phyloP scores from a whole-genome alignment of 306 rosid genomes.

The Alnus rubra region DNA sequence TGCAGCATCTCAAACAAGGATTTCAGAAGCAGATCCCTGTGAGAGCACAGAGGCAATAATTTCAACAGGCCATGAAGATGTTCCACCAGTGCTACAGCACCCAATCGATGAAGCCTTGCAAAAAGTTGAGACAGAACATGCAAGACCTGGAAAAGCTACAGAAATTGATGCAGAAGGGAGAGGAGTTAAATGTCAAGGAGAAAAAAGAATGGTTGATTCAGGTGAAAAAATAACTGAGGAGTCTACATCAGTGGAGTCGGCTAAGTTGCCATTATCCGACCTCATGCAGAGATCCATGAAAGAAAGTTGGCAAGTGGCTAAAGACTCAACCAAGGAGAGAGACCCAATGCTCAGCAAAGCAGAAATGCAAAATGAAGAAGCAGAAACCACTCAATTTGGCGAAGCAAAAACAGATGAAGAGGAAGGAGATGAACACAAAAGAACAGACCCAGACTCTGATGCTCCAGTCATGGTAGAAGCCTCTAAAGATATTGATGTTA shows the following conservation, averaged over 20 bases:
- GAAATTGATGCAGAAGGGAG: slow-evolving; percentile 17
- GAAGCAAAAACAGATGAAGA: slow-evolving; percentile 29
- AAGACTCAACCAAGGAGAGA: slow-evolving; percentile 19
- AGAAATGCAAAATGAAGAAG: slow-evolving; percentile 26
- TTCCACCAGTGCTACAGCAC: slow-evolving; percentile 5
- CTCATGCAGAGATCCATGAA: slow-evolving; percentile 18
- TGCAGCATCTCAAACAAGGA: slow-evolving; percentile 20
- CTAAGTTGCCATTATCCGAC: slow-evolving; percentile 10
- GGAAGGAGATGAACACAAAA: slow-evolving; percentile 22
- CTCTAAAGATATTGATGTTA: slow-evolving; percentile 39
- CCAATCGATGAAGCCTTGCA: slow-evolving; percentile 20
- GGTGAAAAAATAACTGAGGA: slow-evolving; percentile 18
- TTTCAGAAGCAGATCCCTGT: slow-evolving; percentile 1
- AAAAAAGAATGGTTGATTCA: slow-evolving; percentile 6
- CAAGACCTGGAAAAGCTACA: slow-evolving; percentile 14
- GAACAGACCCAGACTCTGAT: slow-evolving; percentile 25
- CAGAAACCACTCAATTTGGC: slow-evolving; percentile 18
- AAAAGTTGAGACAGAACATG: background rate
- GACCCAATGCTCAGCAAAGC: slow-evolving; percentile 20
- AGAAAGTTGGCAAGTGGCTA: slow-evolving; percentile 8
- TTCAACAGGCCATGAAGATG: slow-evolving; percentile 9
- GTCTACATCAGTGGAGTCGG: slow-evolving; percentile 6
- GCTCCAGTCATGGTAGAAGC: slow-evolving; percentile 37
- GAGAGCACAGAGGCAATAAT: slow-evolving; percentile 13
- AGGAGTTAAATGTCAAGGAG: slow-evolving; percentile 22